These are phyloP conservation scores for Pichia norvegensis DNA, from an alignment of 1,139 yeast genomes.

Conservation along the genomic window DNA sequence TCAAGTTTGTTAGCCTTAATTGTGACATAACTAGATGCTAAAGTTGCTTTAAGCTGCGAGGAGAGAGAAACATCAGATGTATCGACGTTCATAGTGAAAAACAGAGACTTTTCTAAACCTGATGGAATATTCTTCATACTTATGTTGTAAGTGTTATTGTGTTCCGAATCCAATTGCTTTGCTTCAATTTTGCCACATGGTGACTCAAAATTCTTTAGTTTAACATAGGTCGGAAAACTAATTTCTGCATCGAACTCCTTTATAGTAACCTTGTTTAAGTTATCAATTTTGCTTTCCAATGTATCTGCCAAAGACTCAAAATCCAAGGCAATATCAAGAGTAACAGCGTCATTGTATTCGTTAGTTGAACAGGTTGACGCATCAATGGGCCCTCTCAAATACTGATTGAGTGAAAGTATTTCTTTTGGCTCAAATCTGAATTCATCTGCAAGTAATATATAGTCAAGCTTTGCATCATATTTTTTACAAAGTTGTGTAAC, in stretches of 20 bases:
- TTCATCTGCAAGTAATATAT: constrained; percentile 24
- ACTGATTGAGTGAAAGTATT: constrained; percentile 13
- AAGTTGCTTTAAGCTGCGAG: background rate
- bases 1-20: constrained; percentile 3
- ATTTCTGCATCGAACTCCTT: constrained; percentile 15
- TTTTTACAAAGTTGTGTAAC: constrained; percentile 15
- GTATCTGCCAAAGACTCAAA: constrained; percentile 14
- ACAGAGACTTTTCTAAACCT: constrained; percentile 18
- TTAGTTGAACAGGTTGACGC: background rate
- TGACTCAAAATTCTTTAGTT: constrained; percentile 17
- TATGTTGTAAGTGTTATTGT: constrained; percentile 4
- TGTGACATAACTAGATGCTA: constrained; percentile 5
- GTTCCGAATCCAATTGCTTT: constrained; percentile 6
- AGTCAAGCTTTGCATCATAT: constrained; percentile 18
- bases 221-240: constrained; percentile 16
- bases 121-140: constrained; percentile 9
- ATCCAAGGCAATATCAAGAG: constrained; percentile 19
- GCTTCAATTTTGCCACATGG: constrained; percentile 5
- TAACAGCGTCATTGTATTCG: constrained; percentile 7
- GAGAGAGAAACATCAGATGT: constrained; percentile 16
- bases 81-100: constrained; percentile 20
- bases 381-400: constrained; percentile 4
- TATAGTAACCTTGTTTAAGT: constrained; percentile 17
- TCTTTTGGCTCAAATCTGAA: constrained; percentile 19
- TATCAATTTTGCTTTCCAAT: constrained; percentile 10